Evolutionary conservation across 140 eudicot genomes (phyloP), one percentile per base, ranked within the genome.

Genomic region (Erigeron philadelphicus): DNA sequence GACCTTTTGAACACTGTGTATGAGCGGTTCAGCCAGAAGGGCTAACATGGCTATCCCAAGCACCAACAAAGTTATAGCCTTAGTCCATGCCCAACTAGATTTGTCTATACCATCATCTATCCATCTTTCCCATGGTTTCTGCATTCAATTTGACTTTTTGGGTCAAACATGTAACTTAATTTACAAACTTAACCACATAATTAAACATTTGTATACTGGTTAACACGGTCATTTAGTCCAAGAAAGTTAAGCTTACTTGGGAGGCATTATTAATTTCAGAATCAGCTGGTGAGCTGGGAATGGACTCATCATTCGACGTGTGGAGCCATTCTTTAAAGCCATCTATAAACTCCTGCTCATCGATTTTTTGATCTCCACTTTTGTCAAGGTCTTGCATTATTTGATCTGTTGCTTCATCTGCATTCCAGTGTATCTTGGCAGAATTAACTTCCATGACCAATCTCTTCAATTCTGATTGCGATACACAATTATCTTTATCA

Each of bases 1-100:
- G 35, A 88, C 76, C n/a, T 76, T 71, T 31, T 82, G 85, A 46
- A 88, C 89, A 75, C 85, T 85, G 2, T 79, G 79, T 64, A 81
- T 85, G 8, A 88, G 79, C 11, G 96, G 96, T 66, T 85, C 92
- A 15, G 96, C 96, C 68, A 88, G 59, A 72, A 88, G 72, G 9
- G 84, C 89, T 23, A 85, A 69, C 75, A 88, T 81, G 25, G 64
- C 72, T 50, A 81, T 74, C 46, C 96, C 96, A 18, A 85, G 56
- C 46, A 83, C 64, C 68, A 88, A 3, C 38, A 78, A 75, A 60
- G 64, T 17, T 61, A 83, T 63, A 71, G 93, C 95, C 78, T 82
- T 78, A 4, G 65, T 64, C 90, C 95, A 84, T 0, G 79, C 90
- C 83, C 86, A 73, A 1, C 62, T n/a, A 5, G 90, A 78, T 60